Evolutionary conservation across 306 rosid species (phyloP), one percentile per base, ranked within the genome.

Genomic region (Pterocarpus macrocarpus): DNA sequence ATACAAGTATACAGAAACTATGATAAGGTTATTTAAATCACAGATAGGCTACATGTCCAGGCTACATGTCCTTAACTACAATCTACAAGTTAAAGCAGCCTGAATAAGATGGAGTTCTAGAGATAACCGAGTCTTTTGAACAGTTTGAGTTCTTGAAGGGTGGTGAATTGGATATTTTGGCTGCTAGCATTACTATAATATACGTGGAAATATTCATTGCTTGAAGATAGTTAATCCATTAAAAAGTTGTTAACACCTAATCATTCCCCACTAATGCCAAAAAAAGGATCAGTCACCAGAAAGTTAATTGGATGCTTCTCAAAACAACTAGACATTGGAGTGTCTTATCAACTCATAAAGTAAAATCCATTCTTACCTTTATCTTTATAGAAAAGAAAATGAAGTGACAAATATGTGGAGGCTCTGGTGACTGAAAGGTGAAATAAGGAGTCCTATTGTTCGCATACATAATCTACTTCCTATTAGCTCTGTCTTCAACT

Each of bases 281-380:
- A 76, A 77, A 68, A 79, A 77, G 33, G 74, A 76, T 62, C 34
- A 36, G 61, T 76, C 72, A 53, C 76, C 17, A 71, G 44, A 76
- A 76, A 62, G 82, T 77, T 70, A 16, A 71, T 76, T 79, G 84
- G 83, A 83, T 83, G 82, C 76, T 77, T 73, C 50, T 70, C 49
- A 77, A 85, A 79, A 78, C 50, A 76, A 67, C 63, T 82, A 77
- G 71, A 28, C 34, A 58, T 65, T 64, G 67, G 38, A 45, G 83
- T 76, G 79, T 85, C 80, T 81, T 73, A 53, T 81, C 90, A 85
- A 86, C 41, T 78, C 56, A 0, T 7, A 87, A 83, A 67, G 80
- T 79, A 34, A 55, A 83, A 81, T 77, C 84, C 76, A 69, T 55
- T 78, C 65, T 71, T 3, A 53, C 85, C 43, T 81, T 88, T 73